Conservation (phyloP, 2,329 filamentous ascomycete species). For the Dryadomyces quercivorus region DNA sequence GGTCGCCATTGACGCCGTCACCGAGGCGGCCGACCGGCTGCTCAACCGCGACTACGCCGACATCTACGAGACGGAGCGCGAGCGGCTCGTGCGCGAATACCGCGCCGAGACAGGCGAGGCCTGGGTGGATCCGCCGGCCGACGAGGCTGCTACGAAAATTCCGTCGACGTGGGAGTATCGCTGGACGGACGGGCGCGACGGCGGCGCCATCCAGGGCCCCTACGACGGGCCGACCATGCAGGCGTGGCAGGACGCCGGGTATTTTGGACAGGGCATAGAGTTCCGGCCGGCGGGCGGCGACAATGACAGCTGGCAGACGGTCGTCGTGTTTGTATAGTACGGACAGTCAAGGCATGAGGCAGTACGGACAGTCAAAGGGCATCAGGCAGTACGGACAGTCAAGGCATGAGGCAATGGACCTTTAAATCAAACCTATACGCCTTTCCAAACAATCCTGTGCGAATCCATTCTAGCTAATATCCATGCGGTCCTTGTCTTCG, state of each 20-base stretch:
- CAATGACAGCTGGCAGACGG: conserved; percentile 39
- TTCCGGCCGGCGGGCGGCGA: conserved; percentile 50
- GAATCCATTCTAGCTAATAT: conserved; percentile 14
- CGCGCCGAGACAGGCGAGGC: conserved; percentile 28
- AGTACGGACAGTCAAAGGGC: no score
- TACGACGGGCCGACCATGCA: conserved; percentile 79
- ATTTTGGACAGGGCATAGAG: conserved; percentile 84
- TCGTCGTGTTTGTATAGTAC: conserved; percentile 20
- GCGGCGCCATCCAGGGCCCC: conserved; percentile 67
- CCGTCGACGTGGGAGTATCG: conserved; percentile 77
- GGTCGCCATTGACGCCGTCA: conserved; percentile 67
- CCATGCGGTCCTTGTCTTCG: conserved; percentile 30
- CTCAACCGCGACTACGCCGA: conserved; percentile 73
- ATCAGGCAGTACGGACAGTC: no score
- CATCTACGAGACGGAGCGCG: conserved; percentile 84
- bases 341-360: no score
- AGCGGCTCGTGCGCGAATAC: conserved; percentile 73
- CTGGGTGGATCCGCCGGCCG: conserved; percentile 2
- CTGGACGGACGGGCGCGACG: conserved; percentile 82
- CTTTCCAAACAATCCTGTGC: neutral
- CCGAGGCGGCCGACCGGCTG: conserved; percentile 78
- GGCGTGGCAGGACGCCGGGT: conserved; percentile 82
- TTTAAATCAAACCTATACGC: no score
- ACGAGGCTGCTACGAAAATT: neutral
- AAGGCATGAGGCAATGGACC: no score